Percentiles rank a stretch among this genome's conserved stretches.
phyloP scores from a whole-genome alignment of 371 early-diverging fungal species.

The Zychaea mexicana region DNA sequence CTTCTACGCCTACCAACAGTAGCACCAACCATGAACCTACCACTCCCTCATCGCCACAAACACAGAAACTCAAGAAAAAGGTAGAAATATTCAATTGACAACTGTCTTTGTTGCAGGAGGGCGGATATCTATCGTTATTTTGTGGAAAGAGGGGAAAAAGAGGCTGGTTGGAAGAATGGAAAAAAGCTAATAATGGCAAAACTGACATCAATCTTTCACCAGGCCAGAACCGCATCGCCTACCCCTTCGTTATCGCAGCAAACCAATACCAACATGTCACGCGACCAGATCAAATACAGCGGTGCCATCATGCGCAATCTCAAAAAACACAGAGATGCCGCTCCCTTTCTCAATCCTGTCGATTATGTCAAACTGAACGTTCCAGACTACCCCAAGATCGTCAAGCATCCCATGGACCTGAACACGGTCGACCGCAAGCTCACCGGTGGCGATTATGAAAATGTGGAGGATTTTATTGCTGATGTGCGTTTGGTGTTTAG shows the following conservation, averaged over 20 bases:
- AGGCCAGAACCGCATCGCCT: slow-evolving; percentile 16
- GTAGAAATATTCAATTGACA: too few relatives aligned
- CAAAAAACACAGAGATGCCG: slow-evolving; percentile 74
- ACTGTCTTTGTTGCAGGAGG: too few relatives aligned
- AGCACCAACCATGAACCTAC: slow-evolving; percentile 9
- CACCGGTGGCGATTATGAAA: slow-evolving; percentile 67
- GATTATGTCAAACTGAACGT: slow-evolving; percentile 90
- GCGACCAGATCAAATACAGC: slow-evolving; percentile 84
- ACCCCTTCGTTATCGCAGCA: slow-evolving; percentile 26
- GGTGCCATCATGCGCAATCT: slow-evolving; percentile 72
- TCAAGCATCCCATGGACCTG: slow-evolving; percentile 98
- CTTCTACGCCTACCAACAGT: not conserved
- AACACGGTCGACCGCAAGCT: slow-evolving; percentile 91
- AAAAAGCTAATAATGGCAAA: too few relatives aligned
- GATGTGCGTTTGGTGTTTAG: slow-evolving; percentile 81
- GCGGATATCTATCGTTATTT: not conserved
- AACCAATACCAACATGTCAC: slow-evolving; percentile 62
- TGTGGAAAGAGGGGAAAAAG: not conserved
- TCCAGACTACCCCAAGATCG: slow-evolving; percentile 92
- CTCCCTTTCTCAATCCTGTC: slow-evolving; percentile 91
- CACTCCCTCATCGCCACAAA: slow-evolving; percentile 13
- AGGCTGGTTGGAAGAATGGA: not conserved
- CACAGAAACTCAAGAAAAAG: slow-evolving; percentile 9
- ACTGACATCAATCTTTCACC: not conserved
- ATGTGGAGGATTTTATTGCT: slow-evolving; percentile 68